Evolutionary conservation across 305 asterid species (phyloP).

Genomic region (Fraxinus xanthoxyloides): DNA sequence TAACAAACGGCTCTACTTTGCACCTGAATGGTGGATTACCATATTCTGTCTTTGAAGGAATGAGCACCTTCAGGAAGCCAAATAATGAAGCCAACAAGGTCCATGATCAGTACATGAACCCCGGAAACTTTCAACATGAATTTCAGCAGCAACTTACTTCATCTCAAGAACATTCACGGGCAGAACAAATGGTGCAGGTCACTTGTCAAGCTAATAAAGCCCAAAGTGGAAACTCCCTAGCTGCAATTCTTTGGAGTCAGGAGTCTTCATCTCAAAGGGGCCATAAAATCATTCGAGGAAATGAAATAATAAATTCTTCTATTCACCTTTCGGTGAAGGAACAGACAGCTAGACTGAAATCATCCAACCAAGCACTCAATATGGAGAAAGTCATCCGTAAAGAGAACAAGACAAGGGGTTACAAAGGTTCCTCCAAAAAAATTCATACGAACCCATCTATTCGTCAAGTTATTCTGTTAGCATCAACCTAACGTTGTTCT

Average conservation of each 20-base stretch:
- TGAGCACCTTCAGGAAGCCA: conserved; percentile 25
- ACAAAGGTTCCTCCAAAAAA: conserved; percentile 38
- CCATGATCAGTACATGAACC: conserved; percentile 25
- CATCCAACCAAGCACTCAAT: conserved; percentile 32
- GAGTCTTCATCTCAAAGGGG: conserved; percentile 33
- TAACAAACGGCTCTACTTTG: conserved; percentile 33
- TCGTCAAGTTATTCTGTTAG: conserved; percentile 17
- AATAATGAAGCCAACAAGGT: conserved; percentile 24
- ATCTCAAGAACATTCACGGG: conserved; percentile 32
- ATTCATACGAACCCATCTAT: conserved; percentile 42
- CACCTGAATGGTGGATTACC: conserved; percentile 27
- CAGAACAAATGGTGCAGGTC: conserved; percentile 32
- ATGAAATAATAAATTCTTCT: conserved; percentile 32
- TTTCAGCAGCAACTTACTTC: conserved; percentile 37
- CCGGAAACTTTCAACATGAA: conserved; percentile 23
- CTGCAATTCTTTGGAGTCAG: conserved; percentile 31
- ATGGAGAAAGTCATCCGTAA: conserved; percentile 32
- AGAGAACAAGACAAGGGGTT: conserved; percentile 33
- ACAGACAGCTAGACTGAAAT: conserved; percentile 28
- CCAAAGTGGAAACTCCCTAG: conserved; percentile 27
- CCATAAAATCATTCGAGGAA: conserved; percentile 27
- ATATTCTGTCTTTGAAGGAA: conserved; percentile 26
- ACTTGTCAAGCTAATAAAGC: conserved; percentile 21
- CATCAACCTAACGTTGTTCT: conserved; percentile 19
- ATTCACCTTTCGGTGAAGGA: conserved; percentile 25